Base-by-base conservation (phyloP, 1,139 yeast species). In the Yamadazyma siamensis region DNA sequence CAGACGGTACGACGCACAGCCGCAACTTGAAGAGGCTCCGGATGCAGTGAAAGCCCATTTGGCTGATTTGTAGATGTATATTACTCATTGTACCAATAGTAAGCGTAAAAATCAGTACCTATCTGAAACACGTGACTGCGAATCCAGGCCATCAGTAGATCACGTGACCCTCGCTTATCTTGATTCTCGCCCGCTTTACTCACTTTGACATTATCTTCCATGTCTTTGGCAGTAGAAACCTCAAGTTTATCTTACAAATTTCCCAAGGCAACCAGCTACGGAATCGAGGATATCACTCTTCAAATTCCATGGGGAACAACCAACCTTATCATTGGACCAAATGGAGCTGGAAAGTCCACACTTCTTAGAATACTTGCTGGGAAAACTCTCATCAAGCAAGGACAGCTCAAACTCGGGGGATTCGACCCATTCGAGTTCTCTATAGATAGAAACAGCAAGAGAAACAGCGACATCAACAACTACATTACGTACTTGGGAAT, bases 281-380 rank as follows among this genome's bases (percentile, higher is more conserved):
- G 96, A 0, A 66, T 91, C 16, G 73, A 74, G 22, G 69, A 84
- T 29, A 71, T 89, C 38, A 62, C 67, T 21, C 52, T 91, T 27
- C 46, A 61, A 10, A 65, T 91, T 13, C 78, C 80, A 1, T 76
- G 84, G 71, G 80, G 84, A 5, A 74, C 91, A 1, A 72, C 95
- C 37, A 77, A 89, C 13, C 64, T 91, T 27, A 58, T 91, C 9
- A 70, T 91, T 23, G 98, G 98, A 0, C 95, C 97, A 17, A 91
- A 91, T 50, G 98, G 98, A 14, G 97, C 98, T 2, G 98, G 98
- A 5, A 91, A 91, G 55, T 85, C 96, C 1, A 91, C 98, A 0
- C 58, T 91, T 27, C 66, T 91, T 40, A 77, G 80, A 49, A 73
- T 91, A 10, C 63, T 91, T 19, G 95, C 97, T 1, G 98, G 98